Conservation (phyloP, 768 basidiomycete species). For the Dacryopinax primogenitus region DNA sequence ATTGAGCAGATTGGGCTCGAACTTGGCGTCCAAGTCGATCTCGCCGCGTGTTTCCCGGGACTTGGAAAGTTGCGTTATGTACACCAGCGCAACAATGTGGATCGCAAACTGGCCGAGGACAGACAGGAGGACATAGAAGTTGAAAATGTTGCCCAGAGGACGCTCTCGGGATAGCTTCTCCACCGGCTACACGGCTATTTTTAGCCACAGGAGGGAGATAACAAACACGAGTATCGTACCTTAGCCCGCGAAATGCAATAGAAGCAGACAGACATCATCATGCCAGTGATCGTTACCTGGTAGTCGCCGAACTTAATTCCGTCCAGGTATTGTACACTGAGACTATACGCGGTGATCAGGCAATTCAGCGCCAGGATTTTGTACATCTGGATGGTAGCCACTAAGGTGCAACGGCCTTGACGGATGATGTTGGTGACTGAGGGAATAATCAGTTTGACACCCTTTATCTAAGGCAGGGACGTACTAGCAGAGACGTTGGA, state of each 20-base stretch:
- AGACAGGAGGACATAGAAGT: constrained; percentile 84
- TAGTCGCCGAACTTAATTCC: constrained; percentile 99
- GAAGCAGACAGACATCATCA: constrained; percentile 98
- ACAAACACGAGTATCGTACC: constrained; percentile 36
- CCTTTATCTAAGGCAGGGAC: not conserved
- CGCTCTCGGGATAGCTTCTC: constrained; percentile 89
- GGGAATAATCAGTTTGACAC: not conserved
- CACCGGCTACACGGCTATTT: constrained; percentile 58
- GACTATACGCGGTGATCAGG: constrained; percentile 94
- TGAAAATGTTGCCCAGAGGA: constrained; percentile 92
- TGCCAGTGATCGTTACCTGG: constrained; percentile 90
- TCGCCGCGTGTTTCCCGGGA: constrained; percentile 58
- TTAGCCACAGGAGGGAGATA: constrained; percentile 8
- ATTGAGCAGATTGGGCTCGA: constrained; percentile 87
- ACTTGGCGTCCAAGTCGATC: constrained; percentile 92
- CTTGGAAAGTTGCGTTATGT: constrained; percentile 82
- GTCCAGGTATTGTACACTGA: constrained; percentile 94
- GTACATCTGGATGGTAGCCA: constrained; percentile 99
- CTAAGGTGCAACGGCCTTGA: constrained; percentile 95
- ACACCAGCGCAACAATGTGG: constrained; percentile 80
- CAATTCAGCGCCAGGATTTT: constrained; percentile 97
- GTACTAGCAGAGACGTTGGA: constrained; percentile 92
- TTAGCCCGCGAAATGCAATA: constrained; percentile 94
- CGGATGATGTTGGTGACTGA: constrained; percentile 92
- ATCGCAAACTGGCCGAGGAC: constrained; percentile 87